Base-by-base conservation (phyloP, 139 green algal species). In the Chlorella sp. region DNA sequence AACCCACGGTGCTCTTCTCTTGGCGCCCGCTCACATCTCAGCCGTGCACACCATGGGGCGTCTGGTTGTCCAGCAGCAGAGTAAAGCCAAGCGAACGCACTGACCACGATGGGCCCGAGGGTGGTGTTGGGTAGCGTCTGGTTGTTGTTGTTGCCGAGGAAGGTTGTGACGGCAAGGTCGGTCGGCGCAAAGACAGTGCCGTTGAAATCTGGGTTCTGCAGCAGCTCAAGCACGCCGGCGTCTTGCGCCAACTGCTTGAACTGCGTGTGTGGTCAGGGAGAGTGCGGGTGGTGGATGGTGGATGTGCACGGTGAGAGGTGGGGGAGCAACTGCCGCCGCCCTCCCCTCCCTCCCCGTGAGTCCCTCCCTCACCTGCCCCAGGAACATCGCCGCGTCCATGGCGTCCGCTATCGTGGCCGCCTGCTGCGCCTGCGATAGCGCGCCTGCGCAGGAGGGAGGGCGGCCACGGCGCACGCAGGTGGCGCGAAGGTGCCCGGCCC, bases 111-210 rank as follows among this genome's bases (percentile, higher is more conserved):
- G n/a, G n/a, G n/a, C n/a, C n/a, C n/a, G n/a, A 29, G 14, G 5
- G 27, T 65, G 22, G 59, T 65, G 59, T 65, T 65, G 23, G 23
- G 10, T 5, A 65, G 23, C 14, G 23, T 65, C 27, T 10, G 14
- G 27, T 30, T 65, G 59, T 30, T 32, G 72, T 50, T 67, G 69
- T 6, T 72, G 62, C 23, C 32, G 64, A 32, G 62, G n/a, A 20
- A 23, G 14, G 49, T 26, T 5, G 50, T 26, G 2, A 33, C n/a
- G 30, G 31, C 74, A 67, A 71, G 74, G 60, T 79, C 74, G 29
- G 67, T 69, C 0, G 74, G 74, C 17, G 74, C 74, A 29, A 79
- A 79, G 3, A 79, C 67, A 1, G 74, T 79, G 59, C 74, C 74
- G 34, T 26, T 30, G 60, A 79, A 79, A 30, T 66, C 60, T 22